Percentiles rank a stretch among this genome's conserved stretches.
Evolutionary conservation across 2,329 filamentous ascomycete genomes (phyloP).

Genomic region (Fusarium cicatricum): DNA sequence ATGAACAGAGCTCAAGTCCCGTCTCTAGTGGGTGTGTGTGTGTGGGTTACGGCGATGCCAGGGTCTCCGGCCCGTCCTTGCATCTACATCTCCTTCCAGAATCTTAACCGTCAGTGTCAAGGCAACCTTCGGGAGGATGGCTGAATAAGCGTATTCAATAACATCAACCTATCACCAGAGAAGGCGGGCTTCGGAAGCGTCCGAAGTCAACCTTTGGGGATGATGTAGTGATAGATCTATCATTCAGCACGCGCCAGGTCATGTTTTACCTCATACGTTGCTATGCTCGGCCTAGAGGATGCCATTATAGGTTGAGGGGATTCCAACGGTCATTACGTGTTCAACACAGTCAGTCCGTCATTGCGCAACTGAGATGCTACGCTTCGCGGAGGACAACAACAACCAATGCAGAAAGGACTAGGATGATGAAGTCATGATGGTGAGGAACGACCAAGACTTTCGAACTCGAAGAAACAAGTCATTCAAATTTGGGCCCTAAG

Average conservation of each 20-base stretch:
- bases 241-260: neutral
- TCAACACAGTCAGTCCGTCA: constrained; percentile 15
- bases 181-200: neutral
- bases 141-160: constrained; percentile 13
- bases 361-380: constrained; percentile 23
- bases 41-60: constrained; percentile 1
- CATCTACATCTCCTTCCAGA: constrained; percentile 7
- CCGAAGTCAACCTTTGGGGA: neutral
- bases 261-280: constrained; percentile 5
- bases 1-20: neutral
- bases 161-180: neutral
- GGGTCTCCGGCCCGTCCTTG: constrained; percentile 8
- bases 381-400: constrained; percentile 12
- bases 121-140: neutral
- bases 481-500: neutral
- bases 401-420: constrained; percentile 1
- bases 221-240: constrained; percentile 2
- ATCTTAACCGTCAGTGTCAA: neutral
- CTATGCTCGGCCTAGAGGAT: constrained; percentile 10
- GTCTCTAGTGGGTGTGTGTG: neutral
- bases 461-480: neutral
- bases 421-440: constrained; percentile 5
- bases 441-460: no score
- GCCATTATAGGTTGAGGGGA: neutral
- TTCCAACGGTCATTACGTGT: constrained; percentile 12